Base-by-base conservation (phyloP, 495 filamentous ascomycete species). In the Penicillium goetzii region DNA sequence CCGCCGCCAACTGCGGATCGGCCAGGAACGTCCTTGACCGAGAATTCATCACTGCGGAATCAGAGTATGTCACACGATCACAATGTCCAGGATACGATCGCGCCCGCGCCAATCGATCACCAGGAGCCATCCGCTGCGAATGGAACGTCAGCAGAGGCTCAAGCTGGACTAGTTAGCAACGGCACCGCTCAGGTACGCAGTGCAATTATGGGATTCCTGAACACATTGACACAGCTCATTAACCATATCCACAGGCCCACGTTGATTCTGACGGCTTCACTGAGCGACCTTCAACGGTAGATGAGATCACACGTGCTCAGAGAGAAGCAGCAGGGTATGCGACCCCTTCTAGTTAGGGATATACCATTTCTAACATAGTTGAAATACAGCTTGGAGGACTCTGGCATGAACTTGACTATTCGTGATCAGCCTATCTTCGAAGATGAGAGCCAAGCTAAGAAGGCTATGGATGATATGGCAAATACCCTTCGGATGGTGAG, bases 341-440 rank as follows among this genome's bases (percentile, higher is more conserved):
- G 62, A 12, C 40, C 30, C 28, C 26, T 47, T 19, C 14, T 1
- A 9, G 34, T 33, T 38, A 19, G 4, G 40, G 28, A 61, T 45
- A 30, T 26, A 43, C 55, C 67, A 54, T 58, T 62, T 56, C 68
- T 74, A 19, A 75, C 40, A 36, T 12, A n/a, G 53, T 7, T 25
- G 76, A 63, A 32, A 64, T 62, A 56, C 81, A 88, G 73, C 75
- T 73, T 76, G 58, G 90, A 92, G 40, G 89, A 91, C 53, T 81
- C 86, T 28, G 83, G 89, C 59, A 90, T 97, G 77, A 98, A 95
- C 73, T 79, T 99, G 28, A 95, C 89, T 62, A 99, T 99, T 64
- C 84, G 92, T 63, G 93, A 92, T 65, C 90, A 96, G 61, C 94
- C 96, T 1, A 96, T 99, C 59, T 88, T 88, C 23, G 95, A 99